Percentiles rank a stretch among this genome's conserved stretches.
phyloP scores from a whole-genome alignment of 129 eudicot species.

The Calendula officinalis region DNA sequence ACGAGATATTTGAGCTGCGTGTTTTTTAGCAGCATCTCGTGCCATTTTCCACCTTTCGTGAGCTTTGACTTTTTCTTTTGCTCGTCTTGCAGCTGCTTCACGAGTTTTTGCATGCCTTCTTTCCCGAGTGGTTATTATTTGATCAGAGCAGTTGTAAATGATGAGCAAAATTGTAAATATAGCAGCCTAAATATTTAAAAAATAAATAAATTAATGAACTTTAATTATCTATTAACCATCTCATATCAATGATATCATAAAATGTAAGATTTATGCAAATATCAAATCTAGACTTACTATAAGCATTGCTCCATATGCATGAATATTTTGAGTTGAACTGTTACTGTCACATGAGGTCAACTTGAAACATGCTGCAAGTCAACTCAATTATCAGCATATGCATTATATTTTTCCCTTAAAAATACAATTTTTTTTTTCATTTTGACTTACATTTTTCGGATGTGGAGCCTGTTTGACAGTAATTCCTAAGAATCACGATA shows the following conservation, averaged over 20 bases:
- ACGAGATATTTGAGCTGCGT: slow-evolving; percentile 65
- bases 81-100: slow-evolving; percentile 83
- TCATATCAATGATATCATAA: slow-evolving; percentile 12
- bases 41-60: slow-evolving; percentile 88
- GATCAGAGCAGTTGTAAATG: slow-evolving; percentile 87
- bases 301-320: slow-evolving; percentile 87
- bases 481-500: slow-evolving; percentile 56
- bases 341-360: slow-evolving; percentile 65
- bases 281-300: slow-evolving; percentile 42
- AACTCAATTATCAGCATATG: slow-evolving; percentile 12
- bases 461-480: slow-evolving; percentile 84
- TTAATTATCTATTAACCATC: slow-evolving; percentile 2
- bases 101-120: slow-evolving; percentile 80
- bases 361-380: slow-evolving; percentile 81
- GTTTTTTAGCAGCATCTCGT: slow-evolving; percentile 80
- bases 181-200: slow-evolving; percentile 59
- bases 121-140: slow-evolving; percentile 76
- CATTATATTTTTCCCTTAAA: slow-evolving; percentile 5
- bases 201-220: too few relatives aligned
- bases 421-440: background rate
- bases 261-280: slow-evolving; percentile 3
- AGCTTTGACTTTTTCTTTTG: slow-evolving; percentile 63
- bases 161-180: slow-evolving; percentile 70
- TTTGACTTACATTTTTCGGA: slow-evolving; percentile 65
- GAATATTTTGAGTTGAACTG: slow-evolving; percentile 78